Base-by-base conservation (phyloP, 768 basidiomycete species). In the Guyanaporus albipodus region DNA sequence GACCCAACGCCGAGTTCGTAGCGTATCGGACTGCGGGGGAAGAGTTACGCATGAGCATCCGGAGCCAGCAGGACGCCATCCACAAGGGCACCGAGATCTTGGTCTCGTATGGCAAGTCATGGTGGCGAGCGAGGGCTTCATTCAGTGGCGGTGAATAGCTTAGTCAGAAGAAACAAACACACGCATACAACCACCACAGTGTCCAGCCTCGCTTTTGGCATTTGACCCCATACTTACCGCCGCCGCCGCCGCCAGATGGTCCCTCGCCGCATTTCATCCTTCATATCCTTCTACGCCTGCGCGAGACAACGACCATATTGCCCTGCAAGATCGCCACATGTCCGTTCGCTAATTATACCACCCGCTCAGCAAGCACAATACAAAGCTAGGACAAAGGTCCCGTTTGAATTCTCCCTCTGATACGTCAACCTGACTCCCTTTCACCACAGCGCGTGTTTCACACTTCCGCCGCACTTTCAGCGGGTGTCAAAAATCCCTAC, bases 31-130 rank as follows among this genome's bases (percentile, higher is more conserved):
- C 72, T 9, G 53, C 48, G 17, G 57, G 53, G 27, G 90, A 86
- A 15, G 87, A 86, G 63, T 65, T 87, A 52, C 70, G 80, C 40
- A 93, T 96, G 78, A 75, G 83, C 50, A 74, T 97, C 26, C 86
- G 85, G 81, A 85, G 79, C 47, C 71, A 69, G 38, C 68, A 67
- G 42, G 71, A 75, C 39, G 71, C 68, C 6, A 81, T 94, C 37
- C 77, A 70, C 53, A 91, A 87, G 65, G 87, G 89, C 7, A 80
- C 91, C 11, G 92, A 95, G 67, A 77, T 97, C 26, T 60, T 92
- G 23, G 87, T 94, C 18, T 88, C 85, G 11, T 95, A 95, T 61
- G 93, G 93, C 18, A 91, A 91, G 60, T 74, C 76, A 15, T 91
- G 87, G 85, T 93, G 91, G 91, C 69, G 62, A 11, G 73, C 74